These are phyloP conservation scores for Alternaria triticimaculans DNA, from an alignment of 2,329 filamentous ascomycete species.

Conservation along the genomic window DNA sequence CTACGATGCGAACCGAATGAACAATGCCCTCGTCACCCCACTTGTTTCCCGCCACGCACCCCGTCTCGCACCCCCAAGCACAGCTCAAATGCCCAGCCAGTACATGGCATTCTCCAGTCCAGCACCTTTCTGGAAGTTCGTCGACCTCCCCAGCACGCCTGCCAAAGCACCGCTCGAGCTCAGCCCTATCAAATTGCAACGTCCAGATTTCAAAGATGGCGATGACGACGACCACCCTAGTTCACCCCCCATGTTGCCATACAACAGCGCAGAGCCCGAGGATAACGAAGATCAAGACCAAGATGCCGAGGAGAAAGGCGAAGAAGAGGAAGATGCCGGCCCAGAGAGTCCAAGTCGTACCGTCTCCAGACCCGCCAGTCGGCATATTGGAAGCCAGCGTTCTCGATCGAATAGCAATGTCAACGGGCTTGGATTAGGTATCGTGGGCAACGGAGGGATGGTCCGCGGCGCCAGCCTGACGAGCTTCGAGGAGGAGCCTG, in stretches of 20 bases:
- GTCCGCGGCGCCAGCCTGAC: slow-evolving; percentile 45
- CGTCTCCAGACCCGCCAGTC: slow-evolving; percentile 45
- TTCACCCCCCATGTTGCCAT: slow-evolving; percentile 41
- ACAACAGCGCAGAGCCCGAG: slow-evolving; percentile 35
- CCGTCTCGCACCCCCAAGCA: slow-evolving; percentile 78
- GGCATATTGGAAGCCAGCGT: slow-evolving; percentile 35
- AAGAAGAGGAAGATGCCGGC: slow-evolving; percentile 43
- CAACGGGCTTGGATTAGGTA: slow-evolving; percentile 31
- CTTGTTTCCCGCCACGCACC: slow-evolving; percentile 76
- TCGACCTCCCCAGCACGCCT: slow-evolving; percentile 77
- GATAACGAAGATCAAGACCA: slow-evolving; percentile 43
- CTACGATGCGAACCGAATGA: slow-evolving; percentile 35
- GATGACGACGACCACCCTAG: slow-evolving; percentile 44
- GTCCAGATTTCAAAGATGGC: slow-evolving; percentile 38
- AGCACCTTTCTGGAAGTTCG: slow-evolving; percentile 88
- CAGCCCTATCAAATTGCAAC: slow-evolving; percentile 46
- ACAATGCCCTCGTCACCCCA: slow-evolving; percentile 63
- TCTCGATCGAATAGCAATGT: slow-evolving; percentile 43
- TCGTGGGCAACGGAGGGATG: slow-evolving; percentile 38
- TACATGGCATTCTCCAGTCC: slow-evolving; percentile 87
- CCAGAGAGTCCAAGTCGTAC: slow-evolving; percentile 46
- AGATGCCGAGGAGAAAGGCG: slow-evolving; percentile 37
- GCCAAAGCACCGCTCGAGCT: slow-evolving; percentile 52
- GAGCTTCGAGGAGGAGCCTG: slow-evolving; percentile 49
- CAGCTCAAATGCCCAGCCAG: slow-evolving; percentile 79